Evolutionary conservation across 1,284 basidiomycete species (phyloP), one percentile per base, ranked within the genome.

Genomic region (Cutaneotrichosporon mucoides): DNA sequence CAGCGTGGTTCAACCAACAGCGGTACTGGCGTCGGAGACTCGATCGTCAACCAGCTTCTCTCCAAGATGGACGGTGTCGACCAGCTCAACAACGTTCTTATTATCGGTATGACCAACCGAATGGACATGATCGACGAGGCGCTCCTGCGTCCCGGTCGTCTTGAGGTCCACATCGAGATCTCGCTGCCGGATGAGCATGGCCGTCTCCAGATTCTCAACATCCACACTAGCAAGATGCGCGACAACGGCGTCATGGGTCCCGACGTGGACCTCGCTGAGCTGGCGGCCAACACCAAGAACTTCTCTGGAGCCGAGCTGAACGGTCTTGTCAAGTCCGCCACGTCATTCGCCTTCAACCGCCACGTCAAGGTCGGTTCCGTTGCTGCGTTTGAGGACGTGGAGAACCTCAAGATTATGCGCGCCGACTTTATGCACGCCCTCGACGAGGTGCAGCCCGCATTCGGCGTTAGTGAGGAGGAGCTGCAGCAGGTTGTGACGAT

Each of bases 1-100:
- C 95, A 99, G 74, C 89, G 96, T 84, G 93, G 93, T 7, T 90
- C 90, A 6, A 79, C 77, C 3, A 88, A 86, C 15, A 86, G 85
- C 66, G 90, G 92, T n/a, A 99, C 95, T 2, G 96, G 96, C 57
- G 95, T 99, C 3, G 96, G 95, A 33, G 96, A 99, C 79, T 97
- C 89, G 42, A 91, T 99, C 13, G 96, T 99, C 75, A 99, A 99
- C 79, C 96, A 99, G 81, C 84, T 99, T 55, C 83, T 99, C 24
- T 95, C 95, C 40, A 99, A 99, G 90, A 95, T 99, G 91, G 96
- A 99, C 70, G 96, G 96, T 82, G 96, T 99, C 6, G 96, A 99
- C 76, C 91, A 94, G 80, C 84, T 99, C 53, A 99, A 99, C 82
- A 99, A 99, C 77, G 96, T 99, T 61, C 88, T 99, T 66, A 90